Base-by-base conservation (phyloP, 2,329 filamentous ascomycete species). In the Penicillium sp. region DNA sequence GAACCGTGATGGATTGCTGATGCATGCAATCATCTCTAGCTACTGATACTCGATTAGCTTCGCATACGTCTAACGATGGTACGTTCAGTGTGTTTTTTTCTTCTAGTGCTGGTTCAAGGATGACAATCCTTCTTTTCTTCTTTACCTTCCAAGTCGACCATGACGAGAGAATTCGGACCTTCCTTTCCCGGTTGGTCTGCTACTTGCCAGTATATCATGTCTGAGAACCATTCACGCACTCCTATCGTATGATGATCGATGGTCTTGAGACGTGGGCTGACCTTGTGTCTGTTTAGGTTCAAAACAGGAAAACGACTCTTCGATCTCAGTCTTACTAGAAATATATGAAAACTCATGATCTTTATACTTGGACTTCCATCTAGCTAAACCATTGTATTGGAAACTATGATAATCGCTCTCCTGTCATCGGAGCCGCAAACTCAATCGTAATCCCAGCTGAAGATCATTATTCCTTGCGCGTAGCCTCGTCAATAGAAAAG, bases 121-220 rank as follows among this genome's bases (percentile, higher is more conserved):
- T 80, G 78, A 79, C 71, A 79, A 69, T 64, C 51, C 55, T 59
- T 65, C 57, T 55, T 65, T 70, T 72, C 76, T 80, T 80, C 76
- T 79, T 79, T 75, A 73, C 68, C 68, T 69, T 64, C 76, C 68
- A 77, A 82, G 62, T 80, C 78, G 78, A 71, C 77, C 76, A 70
- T 81, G 78, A 80, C 73, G 75, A 79, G 73, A 73, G 58, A 69
- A 66, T 69, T 62, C 73, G 75, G 76, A 70, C 68, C 66, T 69
- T 71, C 72, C 71, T 65, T 78, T 75, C 72, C 75, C 72, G 71
- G 75, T 73, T 65, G 68, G 71, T 73, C 76, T 79, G 78, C 74
- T 80, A 81, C 77, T 82, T 77, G 78, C 78, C 78, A 82, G 78
- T 81, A 80, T 71, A 68, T 67, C 68, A 74, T 75, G 77, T 79